Percentiles rank a stretch among this genome's conserved stretches.
Conservation (phyloP, 2,329 filamentous ascomycete genomes). For the Calonectria leucothoes region DNA sequence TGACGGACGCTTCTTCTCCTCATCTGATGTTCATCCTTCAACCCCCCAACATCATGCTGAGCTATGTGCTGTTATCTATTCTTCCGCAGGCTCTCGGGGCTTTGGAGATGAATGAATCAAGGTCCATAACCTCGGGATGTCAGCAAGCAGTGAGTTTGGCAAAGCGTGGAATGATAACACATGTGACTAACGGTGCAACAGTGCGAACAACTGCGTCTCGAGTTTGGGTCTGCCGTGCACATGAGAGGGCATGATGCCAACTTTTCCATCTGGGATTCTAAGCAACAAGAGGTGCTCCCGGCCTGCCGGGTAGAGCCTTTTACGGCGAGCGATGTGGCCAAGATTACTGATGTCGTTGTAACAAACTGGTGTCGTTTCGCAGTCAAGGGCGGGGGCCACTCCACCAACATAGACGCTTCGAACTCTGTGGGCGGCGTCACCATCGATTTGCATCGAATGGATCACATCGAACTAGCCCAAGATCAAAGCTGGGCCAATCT, state of each 20-base stretch:
- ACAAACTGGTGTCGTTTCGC: neutral
- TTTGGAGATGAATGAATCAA: too few relatives aligned
- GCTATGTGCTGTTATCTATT: too few relatives aligned
- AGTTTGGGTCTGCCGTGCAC: neutral
- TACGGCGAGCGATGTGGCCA: neutral
- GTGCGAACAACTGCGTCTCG: neutral
- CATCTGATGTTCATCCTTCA: too few relatives aligned
- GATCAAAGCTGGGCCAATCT: neutral
- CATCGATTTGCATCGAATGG: neutral
- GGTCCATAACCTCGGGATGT: neutral
- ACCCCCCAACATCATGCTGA: too few relatives aligned
- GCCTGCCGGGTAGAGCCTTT: neutral
- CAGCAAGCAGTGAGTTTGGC: neutral
- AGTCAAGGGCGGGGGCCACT: neutral
- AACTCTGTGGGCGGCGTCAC: neutral
- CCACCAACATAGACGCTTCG: neutral
- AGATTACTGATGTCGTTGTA: neutral
- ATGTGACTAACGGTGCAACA: neutral
- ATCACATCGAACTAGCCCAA: neutral
- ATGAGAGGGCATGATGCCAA: neutral
- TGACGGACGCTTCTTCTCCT: too few relatives aligned
- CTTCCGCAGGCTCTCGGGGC: too few relatives aligned
- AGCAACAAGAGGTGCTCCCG: neutral
- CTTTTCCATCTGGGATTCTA: neutral
- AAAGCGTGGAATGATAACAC: too few relatives aligned